These are phyloP conservation scores for Neurospora sp. DNA, from an alignment of 2,329 filamentous ascomycete species.

Conservation along the genomic window DNA sequence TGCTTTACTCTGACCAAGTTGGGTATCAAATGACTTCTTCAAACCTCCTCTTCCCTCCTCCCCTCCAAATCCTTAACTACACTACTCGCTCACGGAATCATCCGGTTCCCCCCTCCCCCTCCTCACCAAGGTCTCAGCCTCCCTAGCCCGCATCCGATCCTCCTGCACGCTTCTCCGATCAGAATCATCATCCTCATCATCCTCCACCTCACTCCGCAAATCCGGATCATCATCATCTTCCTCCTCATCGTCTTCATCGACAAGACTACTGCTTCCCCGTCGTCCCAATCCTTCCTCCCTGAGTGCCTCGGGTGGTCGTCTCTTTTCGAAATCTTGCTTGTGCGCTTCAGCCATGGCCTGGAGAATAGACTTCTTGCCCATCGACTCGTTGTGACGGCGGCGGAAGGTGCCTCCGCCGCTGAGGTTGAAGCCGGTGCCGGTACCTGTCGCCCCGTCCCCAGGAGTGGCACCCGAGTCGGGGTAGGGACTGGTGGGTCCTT, in stretches of 20 bases:
- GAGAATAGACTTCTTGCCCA: slow-evolving; percentile 32
- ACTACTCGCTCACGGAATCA: neutral
- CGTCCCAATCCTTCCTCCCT: neutral
- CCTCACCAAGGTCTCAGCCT: slow-evolving; percentile 17
- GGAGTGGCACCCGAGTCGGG: neutral
- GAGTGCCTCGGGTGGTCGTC: slow-evolving; percentile 32
- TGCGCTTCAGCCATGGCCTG: slow-evolving; percentile 76
- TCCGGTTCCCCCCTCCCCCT: slow-evolving; percentile 5
- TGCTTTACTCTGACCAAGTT: neutral
- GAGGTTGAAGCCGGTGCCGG: slow-evolving; percentile 9
- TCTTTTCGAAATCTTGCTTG: slow-evolving; percentile 85
- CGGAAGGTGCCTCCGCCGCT: slow-evolving; percentile 15
- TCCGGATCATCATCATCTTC: slow-evolving; percentile 10
- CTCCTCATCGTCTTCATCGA: neutral
- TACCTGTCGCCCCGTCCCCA: slow-evolving; percentile 1
- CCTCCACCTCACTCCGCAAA: slow-evolving; percentile 7
- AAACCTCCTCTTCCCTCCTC: neutral
- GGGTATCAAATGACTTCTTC: neutral
- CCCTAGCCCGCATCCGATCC: slow-evolving; percentile 21
- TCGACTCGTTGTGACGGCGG: slow-evolving; percentile 24
- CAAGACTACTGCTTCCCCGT: neutral
- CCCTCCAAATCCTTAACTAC: neutral
- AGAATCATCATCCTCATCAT: slow-evolving; percentile 27
- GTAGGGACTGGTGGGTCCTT: neutral
- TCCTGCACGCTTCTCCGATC: slow-evolving; percentile 19